Base-by-base conservation (phyloP, 345 rosid species). In the Alliaria petiolata region DNA sequence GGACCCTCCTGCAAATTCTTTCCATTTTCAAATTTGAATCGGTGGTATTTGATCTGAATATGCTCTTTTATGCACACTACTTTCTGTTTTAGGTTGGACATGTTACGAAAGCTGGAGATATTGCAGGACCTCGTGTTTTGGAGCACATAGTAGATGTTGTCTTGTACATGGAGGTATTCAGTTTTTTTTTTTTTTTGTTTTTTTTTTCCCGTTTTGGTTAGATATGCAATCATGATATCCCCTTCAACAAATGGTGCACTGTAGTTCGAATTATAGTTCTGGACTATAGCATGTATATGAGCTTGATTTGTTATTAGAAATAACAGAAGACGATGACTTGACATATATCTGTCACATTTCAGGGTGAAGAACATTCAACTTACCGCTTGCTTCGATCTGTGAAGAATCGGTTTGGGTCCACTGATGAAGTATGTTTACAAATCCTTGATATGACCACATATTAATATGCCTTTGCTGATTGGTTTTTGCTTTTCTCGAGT, bases 91-190 rank as follows among this genome's bases (percentile, higher is more conserved):
- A 93, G 95, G 86, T 81, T 74, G 97, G 98, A 35, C 98, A 93
- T 81, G 97, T 91, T 59, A 93, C 85, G 40, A 93, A 93, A 79
- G 62, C 91, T 1, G 98, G 98, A 26, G 98, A 91, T 54, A 89
- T 93, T 59, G 98, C 98, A 31, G 98, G 98, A 79, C 98, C 98
- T 69, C 96, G 92, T 36, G 87, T 89, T 71, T 85, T 93, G 87
- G 98, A 93, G 88, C 98, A 93, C 81, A 91, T 93, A 58, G 98
- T 93, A 63, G 98, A 93, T 81, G 95, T 87, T 42, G 98, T 93
- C 78, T 78, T 93, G 71, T 91, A 93, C 72, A 70, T 93, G 85
- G 97, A 93, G 86, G 98, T 93, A 51, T 57, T 92, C 83, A 78
- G 71, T 81, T 68, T 77, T 53, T 44, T 78, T 19, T 53, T 69